phyloP scores from a whole-genome alignment of 306 rosid species.

The Vachellia collinsii region DNA sequence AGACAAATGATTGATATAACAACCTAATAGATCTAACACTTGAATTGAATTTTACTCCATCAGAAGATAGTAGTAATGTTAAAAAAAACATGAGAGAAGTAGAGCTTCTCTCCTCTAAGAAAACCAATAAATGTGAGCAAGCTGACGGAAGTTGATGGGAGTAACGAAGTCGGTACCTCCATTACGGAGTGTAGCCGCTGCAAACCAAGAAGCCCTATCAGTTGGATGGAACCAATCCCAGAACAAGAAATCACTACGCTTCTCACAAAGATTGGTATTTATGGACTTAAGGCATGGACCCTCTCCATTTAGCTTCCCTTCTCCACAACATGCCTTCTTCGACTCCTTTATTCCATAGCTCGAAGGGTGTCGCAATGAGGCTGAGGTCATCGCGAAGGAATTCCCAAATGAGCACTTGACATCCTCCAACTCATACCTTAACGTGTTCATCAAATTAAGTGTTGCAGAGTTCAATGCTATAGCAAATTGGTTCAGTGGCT shows the following conservation, averaged over 20 bases:
- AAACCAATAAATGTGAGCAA: not conserved
- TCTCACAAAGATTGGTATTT: constrained; percentile 24
- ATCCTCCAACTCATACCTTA: constrained; percentile 41
- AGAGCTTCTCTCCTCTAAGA: too few species aligned
- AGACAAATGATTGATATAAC: not conserved
- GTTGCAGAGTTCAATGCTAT: constrained; percentile 31
- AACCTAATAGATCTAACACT: too few species aligned
- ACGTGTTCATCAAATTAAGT: constrained; percentile 15
- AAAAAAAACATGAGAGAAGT: too few species aligned
- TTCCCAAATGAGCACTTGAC: constrained; percentile 51
- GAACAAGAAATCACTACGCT: constrained; percentile 40
- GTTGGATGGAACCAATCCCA: constrained; percentile 72
- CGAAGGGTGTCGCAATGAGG: not conserved
- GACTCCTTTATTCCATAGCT: constrained; percentile 37
- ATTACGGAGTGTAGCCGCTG: constrained; percentile 7
- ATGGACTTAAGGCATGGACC: constrained; percentile 23
- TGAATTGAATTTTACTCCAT: too few species aligned
- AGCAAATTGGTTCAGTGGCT: constrained; percentile 44
- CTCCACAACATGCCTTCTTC: constrained; percentile 61
- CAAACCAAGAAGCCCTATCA: constrained; percentile 35
- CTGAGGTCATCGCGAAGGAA: constrained; percentile 34
- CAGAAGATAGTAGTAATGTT: too few species aligned
- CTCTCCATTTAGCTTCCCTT: constrained; percentile 41
- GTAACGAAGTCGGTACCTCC: not conserved
- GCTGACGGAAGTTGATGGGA: constrained; percentile 48